phyloP scores from a whole-genome alignment of 768 basidiomycete species.

The Cystobasidium onofrii region DNA sequence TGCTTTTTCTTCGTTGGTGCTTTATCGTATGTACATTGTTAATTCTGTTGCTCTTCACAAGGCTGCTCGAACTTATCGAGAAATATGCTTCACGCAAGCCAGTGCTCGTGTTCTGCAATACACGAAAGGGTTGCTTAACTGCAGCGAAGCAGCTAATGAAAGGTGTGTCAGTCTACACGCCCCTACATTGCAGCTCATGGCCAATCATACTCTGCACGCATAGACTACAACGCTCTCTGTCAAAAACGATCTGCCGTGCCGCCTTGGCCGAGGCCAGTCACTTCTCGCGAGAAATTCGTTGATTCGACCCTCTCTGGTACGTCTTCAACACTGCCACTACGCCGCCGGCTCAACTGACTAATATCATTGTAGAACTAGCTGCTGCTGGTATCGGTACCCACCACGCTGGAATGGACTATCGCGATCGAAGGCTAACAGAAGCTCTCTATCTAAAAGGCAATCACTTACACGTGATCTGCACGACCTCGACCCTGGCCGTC shows the following conservation, averaged over 20 bases:
- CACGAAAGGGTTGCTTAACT: conserved; percentile 54
- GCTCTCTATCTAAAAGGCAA: conserved; percentile 55
- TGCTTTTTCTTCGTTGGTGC: not conserved
- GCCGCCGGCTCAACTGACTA: not conserved
- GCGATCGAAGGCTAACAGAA: conserved; percentile 69
- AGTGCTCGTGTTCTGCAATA: conserved; percentile 77
- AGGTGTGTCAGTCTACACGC: conserved; percentile 56
- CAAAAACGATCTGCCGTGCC: conserved; percentile 47
- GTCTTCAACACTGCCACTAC: too few species aligned
- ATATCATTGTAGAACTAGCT: conserved; percentile 56
- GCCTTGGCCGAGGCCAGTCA: conserved; percentile 56
- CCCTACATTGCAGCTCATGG: conserved; percentile 34
- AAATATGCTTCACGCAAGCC: conserved; percentile 71
- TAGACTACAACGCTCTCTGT: conserved; percentile 8
- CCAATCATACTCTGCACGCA: not conserved
- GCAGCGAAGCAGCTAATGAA: conserved; percentile 65
- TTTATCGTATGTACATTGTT: too few species aligned
- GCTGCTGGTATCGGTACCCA: conserved; percentile 74
- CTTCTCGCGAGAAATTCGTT: conserved; percentile 51
- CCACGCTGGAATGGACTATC: conserved; percentile 71
- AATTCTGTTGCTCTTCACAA: not conserved
- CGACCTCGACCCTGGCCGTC: conserved; percentile 74
- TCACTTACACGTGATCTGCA: conserved; percentile 50
- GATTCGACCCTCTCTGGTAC: conserved; percentile 63
- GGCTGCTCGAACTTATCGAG: conserved; percentile 62